Percentiles rank a stretch among this genome's conserved stretches.
Evolutionary conservation across 345 rosid genomes (phyloP).

Genomic region (Eutrema yunnanense): DNA sequence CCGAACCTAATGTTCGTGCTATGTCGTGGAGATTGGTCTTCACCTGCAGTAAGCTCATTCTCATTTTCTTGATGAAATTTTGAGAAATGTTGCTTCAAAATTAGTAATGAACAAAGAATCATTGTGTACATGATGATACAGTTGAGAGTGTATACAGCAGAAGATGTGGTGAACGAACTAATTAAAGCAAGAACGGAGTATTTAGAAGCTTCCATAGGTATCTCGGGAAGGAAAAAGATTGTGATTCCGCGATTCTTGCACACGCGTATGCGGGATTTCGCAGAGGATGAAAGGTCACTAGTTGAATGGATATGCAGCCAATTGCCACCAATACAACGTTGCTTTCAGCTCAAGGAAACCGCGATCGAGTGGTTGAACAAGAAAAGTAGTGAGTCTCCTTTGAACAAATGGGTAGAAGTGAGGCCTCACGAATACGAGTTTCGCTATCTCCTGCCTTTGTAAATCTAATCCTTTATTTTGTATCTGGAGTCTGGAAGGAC

Average conservation of each 20-base stretch:
- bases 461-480: neutral
- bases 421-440: constrained; percentile 32
- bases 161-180: constrained; percentile 31
- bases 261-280: constrained; percentile 15
- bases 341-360: constrained; percentile 28
- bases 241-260: constrained; percentile 23
- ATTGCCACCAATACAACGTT: constrained; percentile 31
- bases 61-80: neutral
- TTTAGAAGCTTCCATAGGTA: constrained; percentile 30
- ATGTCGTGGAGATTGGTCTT: constrained; percentile 37
- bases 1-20: constrained; percentile 31
- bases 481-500: neutral
- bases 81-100: neutral
- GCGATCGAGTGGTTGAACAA: constrained; percentile 22
- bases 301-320: constrained; percentile 33
- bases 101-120: neutral
- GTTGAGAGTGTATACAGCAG: constrained; percentile 32
- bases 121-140: constrained; percentile 3
- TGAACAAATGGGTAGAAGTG: constrained; percentile 24
- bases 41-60: constrained; percentile 32
- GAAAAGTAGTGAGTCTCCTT: neutral
- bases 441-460: constrained; percentile 27
- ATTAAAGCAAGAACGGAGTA: constrained; percentile 32
- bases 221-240: constrained; percentile 25
- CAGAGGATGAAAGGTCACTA: constrained; percentile 26